Conservation (phyloP, 169 alveolate genomes). For the Cytauxzoon felis region DNA sequence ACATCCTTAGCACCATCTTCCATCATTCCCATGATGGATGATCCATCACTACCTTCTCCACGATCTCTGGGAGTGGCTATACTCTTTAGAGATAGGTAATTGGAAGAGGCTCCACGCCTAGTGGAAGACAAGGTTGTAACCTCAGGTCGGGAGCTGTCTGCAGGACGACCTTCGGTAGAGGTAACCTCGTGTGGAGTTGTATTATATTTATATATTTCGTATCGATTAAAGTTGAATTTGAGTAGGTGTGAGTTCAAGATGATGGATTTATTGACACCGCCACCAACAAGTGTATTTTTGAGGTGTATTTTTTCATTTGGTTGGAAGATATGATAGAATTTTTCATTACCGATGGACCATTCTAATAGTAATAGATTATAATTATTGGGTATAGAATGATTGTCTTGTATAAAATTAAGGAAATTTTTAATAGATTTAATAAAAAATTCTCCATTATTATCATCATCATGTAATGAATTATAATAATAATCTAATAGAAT, state of each 20-base stretch:
- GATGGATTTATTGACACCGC: slow-evolving; percentile 17
- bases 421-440: slow-evolving; percentile 41
- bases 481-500: neutral
- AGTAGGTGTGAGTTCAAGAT: slow-evolving; percentile 22
- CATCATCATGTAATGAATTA: neutral
- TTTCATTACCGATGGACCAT: slow-evolving; percentile 75
- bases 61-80: neutral
- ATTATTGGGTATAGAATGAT: slow-evolving; percentile 9
- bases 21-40: too few species aligned
- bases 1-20: too few species aligned
- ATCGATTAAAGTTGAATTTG: slow-evolving; percentile 28
- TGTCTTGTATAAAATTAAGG: slow-evolving; percentile 17
- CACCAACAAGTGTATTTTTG: slow-evolving; percentile 23
- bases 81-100: slow-evolving; percentile 2
- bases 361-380: slow-evolving; percentile 51
- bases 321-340: slow-evolving; percentile 60
- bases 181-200: too few species aligned
- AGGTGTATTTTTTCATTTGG: slow-evolving; percentile 69
- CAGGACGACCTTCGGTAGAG: neutral
- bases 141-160: neutral
- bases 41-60: slow-evolving; percentile 12
- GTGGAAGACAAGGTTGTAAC: neutral
- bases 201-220: slow-evolving; percentile 4
- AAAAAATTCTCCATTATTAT: slow-evolving; percentile 15
- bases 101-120: neutral